Evolutionary conservation across 306 rosid genomes (phyloP).

Genomic region (Cajanus cajan): DNA sequence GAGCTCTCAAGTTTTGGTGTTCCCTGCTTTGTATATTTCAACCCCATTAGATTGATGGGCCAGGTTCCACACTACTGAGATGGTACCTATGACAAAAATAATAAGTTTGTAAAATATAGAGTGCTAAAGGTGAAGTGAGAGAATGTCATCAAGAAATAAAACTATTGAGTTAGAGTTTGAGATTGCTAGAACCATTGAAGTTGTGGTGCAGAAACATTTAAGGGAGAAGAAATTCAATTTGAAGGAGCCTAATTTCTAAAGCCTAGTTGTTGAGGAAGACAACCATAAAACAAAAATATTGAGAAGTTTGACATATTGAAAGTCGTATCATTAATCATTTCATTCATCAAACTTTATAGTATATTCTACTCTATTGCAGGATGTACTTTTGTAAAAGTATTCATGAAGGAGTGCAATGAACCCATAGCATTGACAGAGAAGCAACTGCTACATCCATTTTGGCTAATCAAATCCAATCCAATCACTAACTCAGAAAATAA

Average conservation of each 20-base stretch:
- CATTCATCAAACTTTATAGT: neutral
- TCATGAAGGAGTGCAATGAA: neutral
- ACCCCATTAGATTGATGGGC: slow-evolving; percentile 63
- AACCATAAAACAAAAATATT: neutral
- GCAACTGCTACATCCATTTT: neutral
- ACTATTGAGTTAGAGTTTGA: neutral
- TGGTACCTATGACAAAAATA: slow-evolving; percentile 35
- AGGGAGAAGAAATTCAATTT: neutral
- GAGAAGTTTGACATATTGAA: neutral
- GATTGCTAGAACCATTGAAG: neutral
- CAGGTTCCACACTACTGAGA: slow-evolving; percentile 32
- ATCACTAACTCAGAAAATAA: neutral
- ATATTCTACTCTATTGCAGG: neutral
- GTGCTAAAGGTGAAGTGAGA: neutral
- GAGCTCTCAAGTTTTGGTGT: slow-evolving; percentile 39
- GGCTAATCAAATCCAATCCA: neutral
- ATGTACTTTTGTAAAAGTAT: neutral
- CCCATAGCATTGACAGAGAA: neutral
- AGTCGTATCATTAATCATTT: neutral
- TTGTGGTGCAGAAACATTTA: neutral
- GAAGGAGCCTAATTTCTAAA: neutral
- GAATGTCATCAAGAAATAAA: neutral
- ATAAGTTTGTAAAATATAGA: slow-evolving; percentile 10
- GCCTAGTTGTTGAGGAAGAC: neutral
- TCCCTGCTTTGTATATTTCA: slow-evolving; percentile 51